A percentile compares a stretch with the other conserved stretches of the same genome.
phyloP scores from a whole-genome alignment of 179 eudicot genomes.

The Drosera spatulata region DNA sequence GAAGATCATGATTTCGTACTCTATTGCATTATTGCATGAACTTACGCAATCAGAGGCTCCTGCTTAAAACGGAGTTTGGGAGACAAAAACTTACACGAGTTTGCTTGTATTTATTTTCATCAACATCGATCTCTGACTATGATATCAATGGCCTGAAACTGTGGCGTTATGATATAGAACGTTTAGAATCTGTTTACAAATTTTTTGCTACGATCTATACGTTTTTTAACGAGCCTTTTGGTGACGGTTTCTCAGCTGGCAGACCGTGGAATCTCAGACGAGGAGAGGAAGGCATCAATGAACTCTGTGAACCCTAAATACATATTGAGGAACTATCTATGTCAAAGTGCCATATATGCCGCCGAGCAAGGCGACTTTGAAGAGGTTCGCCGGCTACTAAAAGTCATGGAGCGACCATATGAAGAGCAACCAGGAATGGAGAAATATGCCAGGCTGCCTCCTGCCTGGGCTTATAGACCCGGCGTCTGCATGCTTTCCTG shows the following conservation, averaged over 20 bases:
- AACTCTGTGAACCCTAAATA: constrained; percentile 88
- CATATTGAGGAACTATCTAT: constrained; percentile 81
- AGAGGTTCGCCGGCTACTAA: constrained; percentile 63
- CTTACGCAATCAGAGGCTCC: too few species aligned
- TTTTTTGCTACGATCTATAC: too few species aligned
- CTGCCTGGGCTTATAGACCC: constrained; percentile 99
- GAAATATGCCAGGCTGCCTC: constrained; percentile 92
- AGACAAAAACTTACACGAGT: too few species aligned
- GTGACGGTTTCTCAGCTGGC: constrained; percentile 33
- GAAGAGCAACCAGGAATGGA: constrained; percentile 99
- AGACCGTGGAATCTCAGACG: constrained; percentile 52
- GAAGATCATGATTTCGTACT: too few species aligned
- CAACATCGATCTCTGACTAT: too few species aligned
- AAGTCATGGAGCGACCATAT: constrained; percentile 78
- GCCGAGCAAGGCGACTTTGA: constrained; percentile 92
- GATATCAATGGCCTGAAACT: too few species aligned
- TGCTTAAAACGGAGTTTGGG: too few species aligned
- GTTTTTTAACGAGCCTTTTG: neutral
- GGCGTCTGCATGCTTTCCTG: constrained; percentile 99
- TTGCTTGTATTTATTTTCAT: too few species aligned
- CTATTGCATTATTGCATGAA: too few species aligned
- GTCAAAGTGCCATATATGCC: constrained; percentile 88
- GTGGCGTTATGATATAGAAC: too few species aligned
- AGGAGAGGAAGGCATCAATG: constrained; percentile 77
- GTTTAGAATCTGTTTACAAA: too few species aligned